Base-by-base conservation (phyloP, 1,139 yeast genomes). In the Blastobotrys ciferrii region DNA sequence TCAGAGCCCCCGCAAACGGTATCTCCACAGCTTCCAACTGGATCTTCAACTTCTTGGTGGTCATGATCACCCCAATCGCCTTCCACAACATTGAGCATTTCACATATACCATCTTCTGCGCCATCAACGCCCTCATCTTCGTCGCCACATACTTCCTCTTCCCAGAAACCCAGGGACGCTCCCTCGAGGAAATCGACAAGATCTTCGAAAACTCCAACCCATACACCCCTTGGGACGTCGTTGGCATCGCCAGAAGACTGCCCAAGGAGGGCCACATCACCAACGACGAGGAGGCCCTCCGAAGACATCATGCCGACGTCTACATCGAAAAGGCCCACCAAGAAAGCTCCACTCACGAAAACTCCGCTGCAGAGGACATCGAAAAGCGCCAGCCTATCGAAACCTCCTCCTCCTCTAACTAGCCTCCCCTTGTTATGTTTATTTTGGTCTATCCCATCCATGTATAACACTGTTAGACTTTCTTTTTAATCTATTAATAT, bases 11-110 rank as follows among this genome's bases (percentile, higher is more conserved):
- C 61, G 64, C 81, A 69, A 61, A 61, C 66, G 78, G 84, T 19
- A 69, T 79, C 31, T 72, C 81, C 51, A 77, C 84, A 7, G 72
- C 81, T 42, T 78, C 80, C 62, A 63, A 65, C 53, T 76, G 80
- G 80, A 62, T 72, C 47, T 70, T 72, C 66, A 75, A 75, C 65
- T 77, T 76, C 58, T 70, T 77, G 63, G 78, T 76, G 23, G 79
- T 77, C 46, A 72, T 74, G 75, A 72, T 77, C 56, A 77, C 82
- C 12, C 82, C 82, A 1, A 66, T 76, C 36, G 76, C 75, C 37
- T 73, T 78, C 61, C 62, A 61, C 45, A 67, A 67, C 49, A 73
- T 78, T 46, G 64, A 67, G 15, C 69, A 73, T 62, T 72, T 73
- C 54, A 23, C 28, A 5, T 77, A 76, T 64, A 62, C 69, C 5